phyloP scores from a whole-genome alignment of 1,139 yeast genomes.

The Nakaseomyces delphensis region DNA sequence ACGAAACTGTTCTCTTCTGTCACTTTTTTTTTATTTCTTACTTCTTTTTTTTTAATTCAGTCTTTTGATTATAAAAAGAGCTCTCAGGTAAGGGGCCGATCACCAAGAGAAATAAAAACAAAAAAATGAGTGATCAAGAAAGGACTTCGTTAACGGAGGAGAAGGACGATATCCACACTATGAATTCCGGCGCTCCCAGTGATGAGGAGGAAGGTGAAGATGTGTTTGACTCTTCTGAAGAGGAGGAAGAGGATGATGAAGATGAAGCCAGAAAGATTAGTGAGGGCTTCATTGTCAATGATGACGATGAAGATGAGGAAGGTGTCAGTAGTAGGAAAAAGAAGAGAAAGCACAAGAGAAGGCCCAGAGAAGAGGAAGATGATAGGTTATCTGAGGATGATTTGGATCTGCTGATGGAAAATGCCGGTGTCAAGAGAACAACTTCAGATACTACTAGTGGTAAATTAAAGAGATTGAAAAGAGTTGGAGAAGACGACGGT shows the following conservation, averaged over 20 bases:
- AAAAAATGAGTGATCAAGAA: slow-evolving; percentile 9
- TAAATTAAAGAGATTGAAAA: slow-evolving; percentile 71
- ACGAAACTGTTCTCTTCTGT: too few species aligned
- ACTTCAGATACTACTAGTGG: slow-evolving; percentile 36
- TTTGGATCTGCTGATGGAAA: slow-evolving; percentile 81
- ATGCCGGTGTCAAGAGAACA: slow-evolving; percentile 56
- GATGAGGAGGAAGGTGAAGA: slow-evolving; percentile 41
- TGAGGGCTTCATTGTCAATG: slow-evolving; percentile 92
- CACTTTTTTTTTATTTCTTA: not conserved
- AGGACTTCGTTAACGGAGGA: slow-evolving; percentile 16
- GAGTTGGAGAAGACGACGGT: slow-evolving; percentile 41
- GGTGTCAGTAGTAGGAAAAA: slow-evolving; percentile 35
- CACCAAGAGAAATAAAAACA: slow-evolving; percentile 12
- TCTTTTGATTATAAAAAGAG: too few species aligned
- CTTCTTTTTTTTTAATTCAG: not conserved
- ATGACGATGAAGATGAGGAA: slow-evolving; percentile 57
- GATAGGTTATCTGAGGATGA: slow-evolving; percentile 90
- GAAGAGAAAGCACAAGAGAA: slow-evolving; percentile 33
- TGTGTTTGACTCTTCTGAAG: slow-evolving; percentile 62
- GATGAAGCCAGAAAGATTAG: slow-evolving; percentile 68
- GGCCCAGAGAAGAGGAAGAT: slow-evolving; percentile 35
- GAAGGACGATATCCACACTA: slow-evolving; percentile 31
- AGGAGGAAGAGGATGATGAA: slow-evolving; percentile 67
- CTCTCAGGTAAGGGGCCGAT: too few species aligned
- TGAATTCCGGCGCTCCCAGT: slow-evolving; percentile 28